These are phyloP conservation scores for Ceratocystis smalleyi DNA, from an alignment of 2,329 filamentous ascomycete genomes.

Conservation along the genomic window DNA sequence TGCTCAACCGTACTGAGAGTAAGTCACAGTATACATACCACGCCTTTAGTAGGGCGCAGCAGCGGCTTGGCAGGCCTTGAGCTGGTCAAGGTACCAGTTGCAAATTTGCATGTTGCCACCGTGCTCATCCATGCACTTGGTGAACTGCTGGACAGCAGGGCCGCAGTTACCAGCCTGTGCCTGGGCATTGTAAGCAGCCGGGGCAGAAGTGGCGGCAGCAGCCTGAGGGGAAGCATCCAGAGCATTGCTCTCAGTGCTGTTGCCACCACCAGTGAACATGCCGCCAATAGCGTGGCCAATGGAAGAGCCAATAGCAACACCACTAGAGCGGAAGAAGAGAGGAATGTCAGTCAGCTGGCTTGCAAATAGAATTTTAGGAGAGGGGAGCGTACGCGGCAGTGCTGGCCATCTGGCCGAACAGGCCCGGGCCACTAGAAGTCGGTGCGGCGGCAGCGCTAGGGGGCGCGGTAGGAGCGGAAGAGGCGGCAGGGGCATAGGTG, in stretches of 20 bases:
- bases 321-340: conserved; percentile 38
- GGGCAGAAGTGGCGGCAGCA: conserved; percentile 28
- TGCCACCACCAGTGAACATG: conserved; percentile 65
- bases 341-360: neutral
- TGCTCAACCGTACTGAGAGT: no score
- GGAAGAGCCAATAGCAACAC: conserved; percentile 89
- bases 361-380: conserved; percentile 6
- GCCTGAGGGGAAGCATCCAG: conserved; percentile 34
- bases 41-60: conserved; percentile 14
- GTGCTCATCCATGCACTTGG: conserved; percentile 92
- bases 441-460: conserved; percentile 34
- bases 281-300: conserved; percentile 91
- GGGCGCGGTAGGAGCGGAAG: conserved; percentile 34
- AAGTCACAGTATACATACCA: no score
- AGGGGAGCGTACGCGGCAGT: conserved; percentile 69
- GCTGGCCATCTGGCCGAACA: conserved; percentile 93
- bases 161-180: conserved; percentile 45
- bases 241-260: conserved; percentile 24
- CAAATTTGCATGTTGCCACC: conserved; percentile 88
- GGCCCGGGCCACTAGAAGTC: conserved; percentile 55
- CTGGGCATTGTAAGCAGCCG: conserved; percentile 32
- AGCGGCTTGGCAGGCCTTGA: conserved; percentile 28
- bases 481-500: conserved; percentile 36
- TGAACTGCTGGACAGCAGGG: conserved; percentile 69
- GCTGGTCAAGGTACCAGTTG: conserved; percentile 94